Evolutionary conservation across 768 basidiomycete genomes (phyloP).

Genomic region (Naganishia randhawae): DNA sequence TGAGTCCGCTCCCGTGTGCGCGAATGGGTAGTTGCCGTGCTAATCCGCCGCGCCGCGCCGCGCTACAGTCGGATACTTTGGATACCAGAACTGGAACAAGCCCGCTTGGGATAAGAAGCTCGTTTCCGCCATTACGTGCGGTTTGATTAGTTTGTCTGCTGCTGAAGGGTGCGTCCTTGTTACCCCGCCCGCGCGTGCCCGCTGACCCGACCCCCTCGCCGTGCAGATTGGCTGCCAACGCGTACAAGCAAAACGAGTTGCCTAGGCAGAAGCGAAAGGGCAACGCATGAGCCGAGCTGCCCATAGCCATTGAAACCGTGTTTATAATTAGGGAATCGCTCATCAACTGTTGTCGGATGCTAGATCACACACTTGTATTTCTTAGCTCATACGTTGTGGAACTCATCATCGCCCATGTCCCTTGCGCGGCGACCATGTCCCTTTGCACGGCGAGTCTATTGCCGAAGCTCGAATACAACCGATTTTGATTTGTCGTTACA

Average conservation of each 20-base stretch:
- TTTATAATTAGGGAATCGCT: conserved; percentile 7
- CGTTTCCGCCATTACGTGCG: conserved; percentile 60
- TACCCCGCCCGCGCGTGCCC: too few relatives aligned
- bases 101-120: conserved; percentile 63
- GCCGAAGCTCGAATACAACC: too few relatives aligned
- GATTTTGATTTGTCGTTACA: too few relatives aligned
- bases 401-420: background rate
- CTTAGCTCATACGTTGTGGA: conserved; percentile 1
- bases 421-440: background rate
- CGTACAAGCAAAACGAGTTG: conserved; percentile 11
- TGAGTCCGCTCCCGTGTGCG: conserved; percentile 18
- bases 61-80: conserved; percentile 60
- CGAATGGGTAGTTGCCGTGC: too few relatives aligned
- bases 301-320: background rate
- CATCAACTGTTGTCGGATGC: conserved; percentile 1
- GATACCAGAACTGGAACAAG: conserved; percentile 64
- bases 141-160: conserved; percentile 61
- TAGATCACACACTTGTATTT: background rate
- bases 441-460: background rate
- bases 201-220: background rate
- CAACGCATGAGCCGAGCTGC: conserved; percentile 8
- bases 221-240: conserved; percentile 2
- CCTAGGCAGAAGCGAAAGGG: conserved; percentile 25
- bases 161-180: conserved; percentile 56
- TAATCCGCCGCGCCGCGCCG: too few relatives aligned